These are phyloP conservation scores for Xylariaceae sp. DNA, from an alignment of 2,329 filamentous ascomycete species.

Conservation along the genomic window DNA sequence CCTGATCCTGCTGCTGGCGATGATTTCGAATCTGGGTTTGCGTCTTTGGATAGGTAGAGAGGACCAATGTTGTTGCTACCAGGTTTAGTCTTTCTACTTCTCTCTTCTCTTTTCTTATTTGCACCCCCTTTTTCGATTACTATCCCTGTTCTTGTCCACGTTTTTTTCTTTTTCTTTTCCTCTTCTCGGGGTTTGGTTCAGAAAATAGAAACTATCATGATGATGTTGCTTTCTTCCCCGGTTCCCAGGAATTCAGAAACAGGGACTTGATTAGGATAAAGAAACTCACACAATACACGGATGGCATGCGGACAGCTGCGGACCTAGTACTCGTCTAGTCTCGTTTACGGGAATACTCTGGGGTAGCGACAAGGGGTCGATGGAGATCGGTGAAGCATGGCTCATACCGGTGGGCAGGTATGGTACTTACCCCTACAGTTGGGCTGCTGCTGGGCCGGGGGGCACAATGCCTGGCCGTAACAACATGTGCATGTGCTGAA, in stretches of 20 bases:
- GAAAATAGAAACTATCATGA: not conserved
- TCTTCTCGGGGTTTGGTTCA: not conserved
- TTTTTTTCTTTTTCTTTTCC: not conserved
- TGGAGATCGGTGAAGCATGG: too few relatives aligned
- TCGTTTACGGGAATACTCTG: not conserved
- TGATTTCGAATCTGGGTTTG: not conserved
- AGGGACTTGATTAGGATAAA: not conserved
- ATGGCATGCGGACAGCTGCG: not conserved
- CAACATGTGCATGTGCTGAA: not conserved
- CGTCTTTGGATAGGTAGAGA: not conserved
- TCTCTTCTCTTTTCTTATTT: not conserved
- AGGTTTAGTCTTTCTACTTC: not conserved
- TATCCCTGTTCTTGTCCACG: not conserved
- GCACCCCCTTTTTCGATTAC: not conserved
- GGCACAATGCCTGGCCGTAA: not conserved
- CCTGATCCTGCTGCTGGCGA: not conserved
- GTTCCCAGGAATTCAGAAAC: too few relatives aligned
- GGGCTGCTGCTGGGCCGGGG: not conserved
- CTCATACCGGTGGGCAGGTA: too few relatives aligned
- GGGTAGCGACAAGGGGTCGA: not conserved
- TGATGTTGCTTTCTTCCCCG: too few relatives aligned
- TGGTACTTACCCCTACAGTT: not conserved
- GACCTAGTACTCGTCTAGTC: conserved; percentile 1
- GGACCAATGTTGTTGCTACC: not conserved
- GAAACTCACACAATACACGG: not conserved